Percentiles rank a stretch among this genome's conserved stretches.
Conservation (phyloP, 768 basidiomycete genomes). For the Rhodotorula kratochvilovae region DNA sequence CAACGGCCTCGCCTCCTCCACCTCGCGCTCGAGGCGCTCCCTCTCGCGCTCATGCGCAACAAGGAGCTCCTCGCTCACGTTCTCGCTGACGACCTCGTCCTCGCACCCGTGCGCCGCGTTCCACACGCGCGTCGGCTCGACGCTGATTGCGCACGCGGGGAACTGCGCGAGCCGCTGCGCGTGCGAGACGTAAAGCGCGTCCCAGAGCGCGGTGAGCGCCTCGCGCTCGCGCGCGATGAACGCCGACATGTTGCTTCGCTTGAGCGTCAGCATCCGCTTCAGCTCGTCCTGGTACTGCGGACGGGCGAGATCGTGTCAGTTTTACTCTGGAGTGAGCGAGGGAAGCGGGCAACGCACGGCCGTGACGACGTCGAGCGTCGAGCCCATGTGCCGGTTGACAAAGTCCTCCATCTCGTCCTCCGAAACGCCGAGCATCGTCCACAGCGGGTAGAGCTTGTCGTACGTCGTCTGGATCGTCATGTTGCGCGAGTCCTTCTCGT, state of each 20-base stretch:
- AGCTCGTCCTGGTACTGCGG: slow-evolving; percentile 75
- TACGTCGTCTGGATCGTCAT: slow-evolving; percentile 86
- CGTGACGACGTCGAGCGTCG: slow-evolving; percentile 66
- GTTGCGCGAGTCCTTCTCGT: slow-evolving; percentile 70
- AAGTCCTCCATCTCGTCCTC: slow-evolving; percentile 86
- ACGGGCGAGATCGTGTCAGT: not conserved
- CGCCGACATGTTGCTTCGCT: slow-evolving; percentile 75
- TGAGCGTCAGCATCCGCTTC: slow-evolving; percentile 81
- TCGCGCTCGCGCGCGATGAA: slow-evolving; percentile 76
- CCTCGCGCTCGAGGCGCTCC: slow-evolving; percentile 76
- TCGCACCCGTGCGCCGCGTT: slow-evolving; percentile 11
- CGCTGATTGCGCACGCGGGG: slow-evolving; percentile 67
- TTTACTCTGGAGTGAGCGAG: no score
- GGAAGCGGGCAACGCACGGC: slow-evolving; percentile 53
- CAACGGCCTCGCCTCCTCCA: slow-evolving; percentile 69
- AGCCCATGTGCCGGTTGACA: slow-evolving; percentile 70
- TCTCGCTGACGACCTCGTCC: slow-evolving; percentile 30
- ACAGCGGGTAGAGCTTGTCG: slow-evolving; percentile 84
- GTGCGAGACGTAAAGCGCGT: slow-evolving; percentile 64
- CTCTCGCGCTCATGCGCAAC: slow-evolving; percentile 88
- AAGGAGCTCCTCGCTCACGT: slow-evolving; percentile 46
- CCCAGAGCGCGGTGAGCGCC: slow-evolving; percentile 77
- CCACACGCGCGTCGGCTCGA: slow-evolving; percentile 20
- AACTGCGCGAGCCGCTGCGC: slow-evolving; percentile 70
- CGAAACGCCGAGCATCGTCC: slow-evolving; percentile 75